Percentiles rank a stretch among this genome's conserved stretches.
Evolutionary conservation across 345 rosid genomes (phyloP).

Genomic region (Citrus inodora): DNA sequence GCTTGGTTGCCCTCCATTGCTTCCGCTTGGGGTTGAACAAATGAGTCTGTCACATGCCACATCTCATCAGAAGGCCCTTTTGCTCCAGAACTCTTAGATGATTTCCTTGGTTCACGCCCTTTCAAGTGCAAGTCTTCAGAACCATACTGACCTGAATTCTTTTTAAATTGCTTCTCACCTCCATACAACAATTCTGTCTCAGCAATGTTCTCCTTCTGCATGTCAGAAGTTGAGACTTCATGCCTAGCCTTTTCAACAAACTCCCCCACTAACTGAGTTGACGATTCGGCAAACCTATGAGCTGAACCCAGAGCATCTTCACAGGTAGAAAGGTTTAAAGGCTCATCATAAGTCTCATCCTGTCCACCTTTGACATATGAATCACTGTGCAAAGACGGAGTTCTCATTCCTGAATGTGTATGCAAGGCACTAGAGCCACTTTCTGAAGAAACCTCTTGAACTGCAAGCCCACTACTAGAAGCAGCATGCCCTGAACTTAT

Average conservation of each 20-base stretch:
- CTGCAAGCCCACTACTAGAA: slow-evolving; percentile 23
- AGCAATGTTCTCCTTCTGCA: slow-evolving; percentile 26
- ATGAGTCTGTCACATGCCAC: slow-evolving; percentile 70
- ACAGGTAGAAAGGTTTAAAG: slow-evolving; percentile 19
- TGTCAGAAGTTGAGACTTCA: slow-evolving; percentile 46
- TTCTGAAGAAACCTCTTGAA: slow-evolving; percentile 43
- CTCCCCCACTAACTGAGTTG: slow-evolving; percentile 54
- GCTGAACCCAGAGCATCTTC: slow-evolving; percentile 71
- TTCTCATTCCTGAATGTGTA: slow-evolving; percentile 29
- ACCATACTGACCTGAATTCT: slow-evolving; percentile 27
- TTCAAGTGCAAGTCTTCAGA: slow-evolving; percentile 30
- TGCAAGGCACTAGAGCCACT: slow-evolving; percentile 34
- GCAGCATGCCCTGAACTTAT: slow-evolving; percentile 31
- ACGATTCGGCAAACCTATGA: slow-evolving; percentile 56
- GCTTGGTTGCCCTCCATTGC: slow-evolving; percentile 34
- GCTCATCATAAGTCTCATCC: slow-evolving; percentile 30
- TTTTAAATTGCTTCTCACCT: slow-evolving; percentile 34
- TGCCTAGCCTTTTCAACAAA: slow-evolving; percentile 65
- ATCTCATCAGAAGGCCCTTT: slow-evolving; percentile 86
- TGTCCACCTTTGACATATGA: slow-evolving; percentile 25
- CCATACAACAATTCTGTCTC: slow-evolving; percentile 14
- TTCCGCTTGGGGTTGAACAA: slow-evolving; percentile 41
- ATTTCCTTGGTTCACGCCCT: slow-evolving; percentile 35
- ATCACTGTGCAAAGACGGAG: slow-evolving; percentile 23
- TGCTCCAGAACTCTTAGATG: slow-evolving; percentile 49